These are phyloP conservation scores for Arctostaphylos glauca DNA, from an alignment of 148 eudicot species.

Conservation along the genomic window DNA sequence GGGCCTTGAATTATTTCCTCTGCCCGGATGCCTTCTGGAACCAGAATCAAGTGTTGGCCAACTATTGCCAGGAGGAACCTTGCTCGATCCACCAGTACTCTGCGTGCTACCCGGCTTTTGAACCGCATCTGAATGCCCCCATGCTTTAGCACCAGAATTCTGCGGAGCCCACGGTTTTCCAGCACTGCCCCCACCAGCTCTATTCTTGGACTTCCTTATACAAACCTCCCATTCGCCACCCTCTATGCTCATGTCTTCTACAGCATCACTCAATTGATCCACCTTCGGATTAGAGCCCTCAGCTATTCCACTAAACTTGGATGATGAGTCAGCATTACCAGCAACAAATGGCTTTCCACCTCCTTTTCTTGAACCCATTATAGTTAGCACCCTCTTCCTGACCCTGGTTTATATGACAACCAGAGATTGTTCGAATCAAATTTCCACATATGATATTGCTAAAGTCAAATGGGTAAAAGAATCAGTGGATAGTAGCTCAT, in stretches of 20 bases:
- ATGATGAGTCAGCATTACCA: conserved; percentile 17
- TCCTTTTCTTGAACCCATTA: conserved; percentile 36
- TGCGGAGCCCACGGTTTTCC: conserved; percentile 31
- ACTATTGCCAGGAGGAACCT: conserved; percentile 24
- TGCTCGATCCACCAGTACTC: conserved; percentile 24
- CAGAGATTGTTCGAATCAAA: neutral
- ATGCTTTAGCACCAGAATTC: conserved; percentile 38
- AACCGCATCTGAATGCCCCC: conserved; percentile 44
- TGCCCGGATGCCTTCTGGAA: conserved; percentile 25
- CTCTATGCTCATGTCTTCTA: conserved; percentile 37
- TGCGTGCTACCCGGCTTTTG: conserved; percentile 33
- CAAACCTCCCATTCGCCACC: conserved; percentile 58
- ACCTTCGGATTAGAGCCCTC: conserved; percentile 6
- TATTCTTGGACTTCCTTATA: conserved; percentile 37
- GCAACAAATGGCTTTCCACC: conserved; percentile 2
- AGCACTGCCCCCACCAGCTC: conserved; percentile 24
- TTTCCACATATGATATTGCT: neutral
- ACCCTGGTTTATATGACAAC: neutral
- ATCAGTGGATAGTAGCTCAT: neutral
- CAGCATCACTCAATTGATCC: conserved; percentile 38
- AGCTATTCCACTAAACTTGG: conserved; percentile 17
- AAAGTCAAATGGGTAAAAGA: neutral
- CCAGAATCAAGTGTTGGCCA: conserved; percentile 21
- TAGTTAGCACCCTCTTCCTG: conserved; percentile 8
- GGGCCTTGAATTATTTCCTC: conserved; percentile 25